Percentiles rank a stretch among this genome's conserved stretches.
These are phyloP conservation scores for Urostyla sp. DNA, from an alignment of 73 alveolate species.

Conservation along the genomic window DNA sequence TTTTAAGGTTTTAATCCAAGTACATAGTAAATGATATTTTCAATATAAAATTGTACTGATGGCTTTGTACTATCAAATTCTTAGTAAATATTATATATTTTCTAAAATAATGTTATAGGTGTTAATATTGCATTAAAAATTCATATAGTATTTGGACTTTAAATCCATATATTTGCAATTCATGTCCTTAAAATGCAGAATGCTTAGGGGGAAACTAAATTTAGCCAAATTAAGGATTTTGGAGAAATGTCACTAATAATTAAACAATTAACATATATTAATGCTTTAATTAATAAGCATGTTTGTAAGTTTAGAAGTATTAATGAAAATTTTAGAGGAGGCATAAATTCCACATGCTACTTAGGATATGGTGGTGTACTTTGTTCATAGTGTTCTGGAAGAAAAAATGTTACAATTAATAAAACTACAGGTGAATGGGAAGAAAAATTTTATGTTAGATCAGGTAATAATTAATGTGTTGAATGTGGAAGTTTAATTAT, in stretches of 20 bases:
- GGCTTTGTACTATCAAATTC: too few relatives aligned
- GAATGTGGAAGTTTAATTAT: not conserved
- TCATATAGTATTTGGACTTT: not conserved
- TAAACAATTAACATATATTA: not conserved
- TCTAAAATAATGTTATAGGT: not conserved
- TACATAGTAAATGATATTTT: too few relatives aligned
- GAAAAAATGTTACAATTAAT: not conserved
- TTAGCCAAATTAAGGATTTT: not conserved
- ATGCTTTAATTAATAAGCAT: conserved; percentile 5
- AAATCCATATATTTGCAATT: not conserved
- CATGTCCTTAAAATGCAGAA: conserved; percentile 2
- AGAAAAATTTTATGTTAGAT: not conserved
- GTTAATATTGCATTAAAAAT: not conserved
- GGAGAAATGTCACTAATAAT: conserved; percentile 1
- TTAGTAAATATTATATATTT: too few relatives aligned
- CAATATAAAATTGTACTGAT: too few relatives aligned
- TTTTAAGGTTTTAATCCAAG: too few relatives aligned
- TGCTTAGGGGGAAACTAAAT: not conserved
- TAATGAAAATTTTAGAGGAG: not conserved
- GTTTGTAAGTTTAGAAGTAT: not conserved
- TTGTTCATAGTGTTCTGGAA: not conserved
- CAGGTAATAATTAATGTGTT: not conserved
- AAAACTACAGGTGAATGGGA: too few relatives aligned
- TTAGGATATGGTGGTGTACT: conserved; percentile 5
- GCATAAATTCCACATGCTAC: not conserved